Base-by-base conservation (phyloP, 148 eudicot genomes). In the Amaranthus palmeri region DNA sequence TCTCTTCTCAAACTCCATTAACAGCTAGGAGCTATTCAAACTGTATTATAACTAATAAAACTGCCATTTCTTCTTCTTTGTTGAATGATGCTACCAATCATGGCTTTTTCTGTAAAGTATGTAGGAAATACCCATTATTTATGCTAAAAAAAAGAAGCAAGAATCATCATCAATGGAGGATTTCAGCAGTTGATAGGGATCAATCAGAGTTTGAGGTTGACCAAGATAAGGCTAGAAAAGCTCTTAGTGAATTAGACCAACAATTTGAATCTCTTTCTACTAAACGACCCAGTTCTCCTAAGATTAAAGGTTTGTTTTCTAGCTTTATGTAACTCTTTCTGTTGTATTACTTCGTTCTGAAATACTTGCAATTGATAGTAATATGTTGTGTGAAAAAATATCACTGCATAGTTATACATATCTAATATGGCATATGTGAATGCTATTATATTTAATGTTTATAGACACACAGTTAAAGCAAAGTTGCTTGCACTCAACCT, bases 211-310 rank as follows among this genome's bases (percentile, higher is more conserved):
- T 77, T 63, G 86, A 85, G 74, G 73, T 87, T 0, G 91, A 89
- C 74, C 80, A 77, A 43, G 91, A 87, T 36, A 83, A 85, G 80
- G 95, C 95, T 75, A 87, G 91, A 56, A 82, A 84, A 79, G 91
- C 91, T 68, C 80, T 89, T 17, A 59, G 74, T 53, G 84, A 89
- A 62, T 75, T 89, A 51, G 95, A 89, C 65, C 80, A 85, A 54
- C 95, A 89, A 67, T 72, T 89, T 76, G 81, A 85, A 6, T 70
- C 86, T 56, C 72, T 89, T 52, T 83, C 89, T 1, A 62, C 69
- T 43, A 87, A 82, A 67, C 85, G 63, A 81, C 36, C 69, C 47
- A 71, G 42, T 43, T 70, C 87, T 61, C 87, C 92, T 10, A 88
- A 86, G 72, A 73, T 81, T 25, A 83, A 61, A 80, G 92, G 92